phyloP scores from a whole-genome alignment of 352 stramenopile species.

The Phytophthora fragariae region DNA sequence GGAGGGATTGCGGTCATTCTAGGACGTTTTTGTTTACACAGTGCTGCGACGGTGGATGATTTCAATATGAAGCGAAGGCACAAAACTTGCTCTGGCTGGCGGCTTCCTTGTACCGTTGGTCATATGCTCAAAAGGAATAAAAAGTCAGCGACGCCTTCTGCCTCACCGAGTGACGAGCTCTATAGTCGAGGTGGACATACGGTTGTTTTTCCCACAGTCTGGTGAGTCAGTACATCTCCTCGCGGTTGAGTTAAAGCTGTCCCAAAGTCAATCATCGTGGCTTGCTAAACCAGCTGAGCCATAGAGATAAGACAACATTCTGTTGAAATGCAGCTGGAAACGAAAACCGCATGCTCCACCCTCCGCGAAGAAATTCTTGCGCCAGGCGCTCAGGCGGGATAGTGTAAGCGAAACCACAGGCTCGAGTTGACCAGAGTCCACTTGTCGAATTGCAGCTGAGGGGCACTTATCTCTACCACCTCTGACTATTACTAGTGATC shows the following conservation, averaged over 20 bases:
- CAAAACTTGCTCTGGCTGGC: neutral
- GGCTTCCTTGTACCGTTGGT: neutral
- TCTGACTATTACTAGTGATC: conserved; percentile 10
- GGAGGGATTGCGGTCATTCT: neutral
- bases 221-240: neutral
- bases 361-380: neutral
- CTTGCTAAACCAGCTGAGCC: neutral
- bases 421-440: conserved; percentile 1
- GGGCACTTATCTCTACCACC: conserved; percentile 3
- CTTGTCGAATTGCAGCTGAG: conserved; percentile 28
- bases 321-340: neutral
- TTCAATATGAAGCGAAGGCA: neutral
- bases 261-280: neutral
- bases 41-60: neutral
- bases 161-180: conserved; percentile 1
- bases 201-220: neutral
- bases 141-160: neutral
- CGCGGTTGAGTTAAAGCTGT: neutral
- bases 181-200: neutral
- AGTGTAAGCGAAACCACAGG: neutral
- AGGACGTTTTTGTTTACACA: neutral
- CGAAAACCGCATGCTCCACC: neutral
- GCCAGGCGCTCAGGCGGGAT: neutral
- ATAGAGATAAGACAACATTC: neutral
- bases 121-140: neutral